Base-by-base conservation (phyloP, 2,329 filamentous ascomycete species). In the Escovopsis sp. region DNA sequence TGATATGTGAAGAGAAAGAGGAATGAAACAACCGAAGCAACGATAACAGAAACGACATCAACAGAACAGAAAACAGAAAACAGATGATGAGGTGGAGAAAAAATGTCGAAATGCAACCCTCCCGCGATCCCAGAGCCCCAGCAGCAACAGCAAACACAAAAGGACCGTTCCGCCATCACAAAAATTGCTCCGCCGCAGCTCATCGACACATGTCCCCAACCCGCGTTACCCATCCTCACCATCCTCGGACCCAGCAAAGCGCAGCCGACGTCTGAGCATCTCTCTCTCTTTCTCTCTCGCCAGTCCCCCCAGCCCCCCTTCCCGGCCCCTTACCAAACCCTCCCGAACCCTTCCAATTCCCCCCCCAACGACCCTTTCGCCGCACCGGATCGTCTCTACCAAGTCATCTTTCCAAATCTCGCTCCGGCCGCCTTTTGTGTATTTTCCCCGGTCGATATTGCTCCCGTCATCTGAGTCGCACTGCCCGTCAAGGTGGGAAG, bases 361-460 rank as follows among this genome's bases (percentile, higher is more conserved):
- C 35, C 35, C 35, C 35, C 10, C 23, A 30, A 39, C 38, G 39
- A 44, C 40, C 40, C 45, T 40, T 38, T 32, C 33, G 12, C 33
- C 33, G 15, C 36, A 33, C 36, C 30, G 26, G 26, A 33, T 38
- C 26, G 38, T 43, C 12, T 38, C 40, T 8, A 39, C 23, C 23
- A 32, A 32, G 11, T 32, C 28, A 9, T 32, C 28, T 44, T 45
- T 45, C 41, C 44, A 45, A 45, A 41, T 39, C 41, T 43, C 44
- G 41, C 44, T 38, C 37, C 44, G 32, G 35, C 30, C 44, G 33
- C 44, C 44, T 38, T 45, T 45, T 45, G 28, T 32, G 28, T 45
- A 42, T 39, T 33, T 42, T 28, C 38, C 38, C 33, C 35, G 33
- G 33, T 36, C 40, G 38, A 41, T 26, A 23, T 32, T n/a, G n/a